Evolutionary conservation across 164 flowering plant genomes (phyloP).

Genomic region (Tinospora cordifolia): DNA sequence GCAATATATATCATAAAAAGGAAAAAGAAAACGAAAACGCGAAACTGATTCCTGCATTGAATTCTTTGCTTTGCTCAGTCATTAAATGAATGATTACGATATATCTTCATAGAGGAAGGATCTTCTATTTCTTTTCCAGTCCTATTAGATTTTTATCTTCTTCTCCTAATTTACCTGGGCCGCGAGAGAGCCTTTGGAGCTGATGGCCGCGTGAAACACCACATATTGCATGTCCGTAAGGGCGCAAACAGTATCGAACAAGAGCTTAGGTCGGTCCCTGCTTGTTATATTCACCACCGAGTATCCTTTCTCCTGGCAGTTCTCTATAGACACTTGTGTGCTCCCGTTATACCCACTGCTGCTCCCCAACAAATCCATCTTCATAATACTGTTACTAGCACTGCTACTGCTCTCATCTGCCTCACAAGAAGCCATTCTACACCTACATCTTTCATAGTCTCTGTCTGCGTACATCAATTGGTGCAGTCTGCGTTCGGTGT

Average conservation of each 20-base stretch:
- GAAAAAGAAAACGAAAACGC: background rate
- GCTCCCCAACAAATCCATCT: constrained; percentile 1
- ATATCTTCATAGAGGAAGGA: too few species aligned
- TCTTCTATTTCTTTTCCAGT: too few species aligned
- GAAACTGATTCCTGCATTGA: background rate
- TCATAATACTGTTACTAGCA: constrained; percentile 14
- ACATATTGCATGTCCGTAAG: constrained; percentile 78
- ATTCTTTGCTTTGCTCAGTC: too few species aligned
- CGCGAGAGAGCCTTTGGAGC: constrained; percentile 61
- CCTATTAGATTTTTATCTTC: too few species aligned
- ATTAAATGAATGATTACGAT: too few species aligned
- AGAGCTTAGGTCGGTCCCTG: constrained; percentile 68
- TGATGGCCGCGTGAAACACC: constrained; percentile 78
- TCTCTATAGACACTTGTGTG: constrained; percentile 47
- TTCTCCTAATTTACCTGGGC: constrained; percentile 41
- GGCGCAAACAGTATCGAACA: constrained; percentile 82
- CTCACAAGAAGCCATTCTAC: too few species aligned
- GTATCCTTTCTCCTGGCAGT: constrained; percentile 63
- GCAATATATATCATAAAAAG: too few species aligned
- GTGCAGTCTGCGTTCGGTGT: constrained; percentile 83
- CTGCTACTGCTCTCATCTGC: background rate
- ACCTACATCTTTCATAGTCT: constrained; percentile 43
- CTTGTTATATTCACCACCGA: constrained; percentile 60
- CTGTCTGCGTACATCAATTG: constrained; percentile 71
- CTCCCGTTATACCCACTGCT: background rate